phyloP scores from a whole-genome alignment of 345 rosid species.

The Syzygium oleosum region DNA sequence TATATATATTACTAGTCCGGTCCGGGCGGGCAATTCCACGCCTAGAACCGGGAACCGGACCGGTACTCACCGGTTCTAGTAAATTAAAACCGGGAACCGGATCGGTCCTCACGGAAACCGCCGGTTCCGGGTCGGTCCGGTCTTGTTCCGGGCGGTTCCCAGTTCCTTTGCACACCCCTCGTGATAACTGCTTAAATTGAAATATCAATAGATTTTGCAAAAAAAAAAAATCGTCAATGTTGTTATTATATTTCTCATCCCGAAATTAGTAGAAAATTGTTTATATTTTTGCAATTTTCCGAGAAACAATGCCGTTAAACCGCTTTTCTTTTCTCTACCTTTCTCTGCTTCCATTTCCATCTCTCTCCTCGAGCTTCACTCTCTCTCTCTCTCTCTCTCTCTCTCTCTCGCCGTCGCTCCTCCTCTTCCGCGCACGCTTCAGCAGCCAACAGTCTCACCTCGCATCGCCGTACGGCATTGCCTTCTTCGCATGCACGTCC shows the following conservation, averaged over 20 bases:
- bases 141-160: no score
- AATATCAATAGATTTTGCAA: background rate
- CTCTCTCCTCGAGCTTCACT: background rate
- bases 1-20: no score
- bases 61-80: no score
- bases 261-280: background rate
- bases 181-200: background rate
- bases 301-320: background rate
- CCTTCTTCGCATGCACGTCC: background rate
- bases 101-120: no score
- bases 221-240: background rate
- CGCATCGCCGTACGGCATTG: background rate
- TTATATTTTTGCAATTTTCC: background rate
- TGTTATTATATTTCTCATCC: background rate
- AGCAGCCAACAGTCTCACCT: background rate
- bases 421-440: background rate
- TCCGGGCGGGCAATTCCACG: no score
- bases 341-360: background rate
- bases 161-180: no score
- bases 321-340: background rate
- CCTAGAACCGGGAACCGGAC: no score
- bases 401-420: background rate
- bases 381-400: background rate
- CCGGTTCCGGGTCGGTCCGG: no score
- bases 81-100: no score